Evolutionary conservation across 2,329 filamentous ascomycete genomes (phyloP), one percentile per base, ranked within the genome.

Genomic region (Beauveria rudraprayagi): DNA sequence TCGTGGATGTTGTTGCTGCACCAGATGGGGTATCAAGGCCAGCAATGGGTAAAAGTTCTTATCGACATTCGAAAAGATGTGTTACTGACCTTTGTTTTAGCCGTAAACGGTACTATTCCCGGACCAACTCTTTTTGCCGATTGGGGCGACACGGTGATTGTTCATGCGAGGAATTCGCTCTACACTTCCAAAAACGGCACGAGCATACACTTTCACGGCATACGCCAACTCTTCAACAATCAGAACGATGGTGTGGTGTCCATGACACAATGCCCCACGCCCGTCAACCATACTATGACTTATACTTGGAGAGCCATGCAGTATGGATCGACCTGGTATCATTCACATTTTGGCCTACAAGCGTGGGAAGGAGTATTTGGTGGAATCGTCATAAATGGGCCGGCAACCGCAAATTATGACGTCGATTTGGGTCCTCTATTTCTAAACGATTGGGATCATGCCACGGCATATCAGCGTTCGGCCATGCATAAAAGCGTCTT

Each of bases 261-360:
- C 34, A 77, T 83, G 3, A 83, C 80, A 2, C 85, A 88, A 66
- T 86, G 83, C 63, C 72, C 78, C 8, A 79, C 88, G 24, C 72
- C 77, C 1, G 77, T 84, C 0, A 82, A 82, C 11, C 70, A 72
- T 17, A 76, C 71, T 7, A 81, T 87, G 63, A 81, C 77, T 3
- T 88, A 86, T 67, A 77, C 80, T 63, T 86, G 86, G 68, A 79
- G 72, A 34, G 81, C 83, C 46, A 64, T 80, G 47, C 82, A 85
- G 73, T 73, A 80, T 2, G 84, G 84, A 19, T 83, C 83, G 5
- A 86, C 83, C 68, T 87, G 83, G 83, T 86, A 86, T 64, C 84
- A 87, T 67, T 84, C 80, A 10, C 82, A 84, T 65, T 70, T 74
- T 44, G 40, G 53, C 6, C 17, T 55, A 16, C 53, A 55, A n/a